Evolutionary conservation across 2,329 filamentous ascomycete species (phyloP), one percentile per base, ranked within the genome.

Genomic region (Whalleya microplaca): DNA sequence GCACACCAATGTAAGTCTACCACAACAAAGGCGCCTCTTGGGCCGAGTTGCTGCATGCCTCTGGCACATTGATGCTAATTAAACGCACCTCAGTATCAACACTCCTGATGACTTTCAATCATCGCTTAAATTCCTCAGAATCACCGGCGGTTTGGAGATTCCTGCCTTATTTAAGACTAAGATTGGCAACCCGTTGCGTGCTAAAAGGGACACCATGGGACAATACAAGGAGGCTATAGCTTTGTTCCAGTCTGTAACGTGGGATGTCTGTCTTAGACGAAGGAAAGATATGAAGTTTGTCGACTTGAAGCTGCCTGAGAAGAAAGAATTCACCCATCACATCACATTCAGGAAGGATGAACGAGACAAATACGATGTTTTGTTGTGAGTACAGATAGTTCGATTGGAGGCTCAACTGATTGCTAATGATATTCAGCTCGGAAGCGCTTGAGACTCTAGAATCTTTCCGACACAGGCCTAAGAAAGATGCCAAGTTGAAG

Each of bases 211-310:
- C 29, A 57, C 40, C 20, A 41, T 18, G 42, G 51, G 71, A 5
- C 85, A 84, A 1, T 80, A 86, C 16, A 71, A 75, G 1, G 76
- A 80, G 32, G 88, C 86, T 12, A 86, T 85, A 46, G 73, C 81
- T 10, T 76, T 94, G 2, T 80, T 96, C 2, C 89, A 94, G 67
- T 82, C 85, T 4, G 80, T 96, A 44, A 93, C 96, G 85, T 80
- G 81, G n/a, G 86, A 89, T 18, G 82, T 96, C 45, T 95, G 90
- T 66, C 79, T 96, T 20, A 84, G 92, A 40, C 85, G 92, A 40
- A 89, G 87, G 72, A 96, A 96, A 71, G 88, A 94, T 53, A 96
- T 96, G 92, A 82, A 82, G 4, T 96, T 96, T 67, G 84, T 96
- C 50, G 91, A 96, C 63, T 77, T 96, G 19, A 89, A 86, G 59